Percentiles rank a stretch among this genome's conserved stretches.
phyloP scores from a whole-genome alignment of 2,329 filamentous ascomycete genomes.

The Pseudocercospora musae region DNA sequence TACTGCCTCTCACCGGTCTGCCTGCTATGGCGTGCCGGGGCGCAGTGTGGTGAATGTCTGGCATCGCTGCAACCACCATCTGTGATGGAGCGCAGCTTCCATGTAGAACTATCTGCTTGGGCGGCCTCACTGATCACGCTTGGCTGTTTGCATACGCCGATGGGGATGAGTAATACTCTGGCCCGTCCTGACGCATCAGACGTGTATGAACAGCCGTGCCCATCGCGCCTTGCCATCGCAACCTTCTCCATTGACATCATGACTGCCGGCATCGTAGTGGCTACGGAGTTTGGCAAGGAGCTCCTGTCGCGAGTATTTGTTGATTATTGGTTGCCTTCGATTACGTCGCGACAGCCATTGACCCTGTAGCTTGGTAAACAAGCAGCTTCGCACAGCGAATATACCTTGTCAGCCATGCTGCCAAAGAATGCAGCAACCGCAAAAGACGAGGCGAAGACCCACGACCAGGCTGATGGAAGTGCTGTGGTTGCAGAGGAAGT shows the following conservation, averaged over 20 bases:
- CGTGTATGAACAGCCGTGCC: neutral
- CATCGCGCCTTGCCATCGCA: neutral
- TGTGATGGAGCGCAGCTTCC: neutral
- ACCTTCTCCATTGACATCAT: slow-evolving; percentile 2
- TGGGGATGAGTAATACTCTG: neutral
- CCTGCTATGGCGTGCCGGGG: neutral
- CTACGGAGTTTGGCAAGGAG: slow-evolving; percentile 2
- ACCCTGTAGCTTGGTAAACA: neutral
- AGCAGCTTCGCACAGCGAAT: neutral
- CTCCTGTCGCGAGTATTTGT: neutral
- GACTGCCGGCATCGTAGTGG: neutral
- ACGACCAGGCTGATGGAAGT: neutral
- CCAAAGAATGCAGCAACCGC: neutral
- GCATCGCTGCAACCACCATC: neutral
- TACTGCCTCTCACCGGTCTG: neutral
- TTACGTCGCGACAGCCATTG: neutral
- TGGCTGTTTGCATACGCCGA: neutral
- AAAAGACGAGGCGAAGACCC: neutral
- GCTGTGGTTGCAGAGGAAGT: neutral
- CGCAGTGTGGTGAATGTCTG: neutral
- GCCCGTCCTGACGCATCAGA: neutral
- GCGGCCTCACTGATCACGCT: neutral
- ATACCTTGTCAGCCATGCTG: neutral
- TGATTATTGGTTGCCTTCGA: neutral
- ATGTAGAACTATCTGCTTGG: neutral